Base-by-base conservation (phyloP, 495 filamentous ascomycete genomes). In the Penicillium bialowiezense region DNA sequence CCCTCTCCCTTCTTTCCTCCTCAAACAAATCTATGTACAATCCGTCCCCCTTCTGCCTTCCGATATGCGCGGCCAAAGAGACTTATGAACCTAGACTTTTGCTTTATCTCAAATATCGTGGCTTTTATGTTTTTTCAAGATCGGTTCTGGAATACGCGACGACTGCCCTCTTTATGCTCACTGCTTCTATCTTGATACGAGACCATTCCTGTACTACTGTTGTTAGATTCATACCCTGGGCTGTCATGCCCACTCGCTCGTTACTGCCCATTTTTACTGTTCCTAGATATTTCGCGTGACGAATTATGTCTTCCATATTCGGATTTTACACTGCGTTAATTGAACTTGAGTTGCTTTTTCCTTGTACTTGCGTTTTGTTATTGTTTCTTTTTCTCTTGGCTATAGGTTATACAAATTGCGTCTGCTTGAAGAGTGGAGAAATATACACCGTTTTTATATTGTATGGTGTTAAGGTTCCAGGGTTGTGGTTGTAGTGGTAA, bases 11-110 rank as follows among this genome's bases (percentile, higher is more conserved):
- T 10, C 15, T n/a, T n/a, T 8, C 5, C 19, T 37, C 24, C 23
- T 18, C 23, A 7, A 32, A 18, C 9, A 15, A 21, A 34, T 24
- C 37, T 46, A 29, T 62, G 58, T 58, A 62, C 55, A 55, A 61
- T 44, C 14, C 43, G 31, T 17, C 23, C 17, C 12, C 9, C 14
- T 28, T 23, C 7, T 29, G 20, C 21, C 15, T 46, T 7, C 14
- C 12, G 2, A 13, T 40, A 13, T 14, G 17, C 34, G 24, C 33
- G 41, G 14, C 21, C 35, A 48, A 40, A 38, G 24, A 48, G 34
- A 48, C 28, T 48, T 40, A 48, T 40, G 45, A 48, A 40, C 45
- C 36, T 48, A 48, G 45, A 48, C 35, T 33, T 32, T 48, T 23
- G 20, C 24, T 28, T 41, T 33, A 10, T 35, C 32, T 35, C 28